Conservation (phyloP, 768 basidiomycete species). For the Xerocomus brunneocitrinus region DNA sequence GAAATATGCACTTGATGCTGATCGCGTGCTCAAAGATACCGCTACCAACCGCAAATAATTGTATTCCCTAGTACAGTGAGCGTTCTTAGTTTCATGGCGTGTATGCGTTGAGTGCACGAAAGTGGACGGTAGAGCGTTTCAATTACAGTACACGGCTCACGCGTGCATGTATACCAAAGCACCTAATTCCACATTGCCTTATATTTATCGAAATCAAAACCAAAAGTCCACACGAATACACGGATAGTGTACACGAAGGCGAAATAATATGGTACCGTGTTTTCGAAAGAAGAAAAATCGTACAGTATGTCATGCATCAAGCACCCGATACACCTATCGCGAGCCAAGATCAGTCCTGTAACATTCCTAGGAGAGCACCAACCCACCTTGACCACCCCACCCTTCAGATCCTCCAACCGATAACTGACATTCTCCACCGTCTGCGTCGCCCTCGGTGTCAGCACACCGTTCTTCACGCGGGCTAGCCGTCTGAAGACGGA, state of each 20-base stretch:
- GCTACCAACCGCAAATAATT: neutral
- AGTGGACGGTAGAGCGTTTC: neutral
- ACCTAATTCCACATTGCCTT: neutral
- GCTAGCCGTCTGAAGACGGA: constrained; percentile 25
- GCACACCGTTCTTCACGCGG: constrained; percentile 30
- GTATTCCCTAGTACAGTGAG: neutral
- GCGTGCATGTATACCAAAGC: neutral
- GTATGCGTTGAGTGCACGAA: neutral
- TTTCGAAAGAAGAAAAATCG: neutral
- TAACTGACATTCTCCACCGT: constrained; percentile 80
- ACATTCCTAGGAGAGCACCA: neutral
- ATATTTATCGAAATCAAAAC: neutral
- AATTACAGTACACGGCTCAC: neutral
- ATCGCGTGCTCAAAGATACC: neutral
- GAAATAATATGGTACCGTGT: neutral
- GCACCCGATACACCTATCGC: constrained; percentile 36
- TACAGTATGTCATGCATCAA: constrained; percentile 31
- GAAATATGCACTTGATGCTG: neutral
- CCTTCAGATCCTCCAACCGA: constrained; percentile 85
- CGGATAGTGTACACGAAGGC: neutral
- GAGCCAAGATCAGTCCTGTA: constrained; percentile 6
- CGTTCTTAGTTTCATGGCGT: neutral
- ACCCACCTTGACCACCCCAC: constrained; percentile 70
- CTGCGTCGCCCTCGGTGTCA: constrained; percentile 37
- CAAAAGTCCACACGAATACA: neutral